phyloP scores from a whole-genome alignment of 2,329 filamentous ascomycete genomes.

The Aspergillus melleus region DNA sequence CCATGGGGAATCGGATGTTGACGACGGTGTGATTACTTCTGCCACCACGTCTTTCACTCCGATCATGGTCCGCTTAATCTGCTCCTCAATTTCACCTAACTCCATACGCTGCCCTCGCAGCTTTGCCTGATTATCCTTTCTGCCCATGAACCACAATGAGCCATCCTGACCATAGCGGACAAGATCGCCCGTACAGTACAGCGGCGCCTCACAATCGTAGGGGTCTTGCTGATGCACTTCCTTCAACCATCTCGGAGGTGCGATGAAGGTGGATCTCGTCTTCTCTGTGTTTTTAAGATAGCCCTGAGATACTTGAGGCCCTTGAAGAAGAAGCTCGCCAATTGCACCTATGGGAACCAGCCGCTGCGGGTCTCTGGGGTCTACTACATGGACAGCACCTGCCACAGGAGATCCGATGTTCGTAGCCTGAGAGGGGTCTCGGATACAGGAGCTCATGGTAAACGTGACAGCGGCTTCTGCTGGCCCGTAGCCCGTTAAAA shows the following conservation, averaged over 20 bases:
- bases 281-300: slow-evolving; percentile 7
- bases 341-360: slow-evolving; percentile 8
- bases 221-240: background rate
- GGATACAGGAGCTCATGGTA: background rate
- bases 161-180: background rate
- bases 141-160: background rate
- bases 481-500: slow-evolving; percentile 5
- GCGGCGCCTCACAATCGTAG: background rate
- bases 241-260: slow-evolving; percentile 2
- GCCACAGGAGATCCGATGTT: slow-evolving; percentile 2
- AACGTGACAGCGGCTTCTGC: background rate
- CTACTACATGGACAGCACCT: background rate
- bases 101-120: slow-evolving; percentile 10
- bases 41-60: slow-evolving; percentile 1
- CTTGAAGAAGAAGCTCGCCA: slow-evolving; percentile 11
- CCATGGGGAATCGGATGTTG: background rate
- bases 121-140: background rate
- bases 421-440: background rate
- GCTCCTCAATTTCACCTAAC: slow-evolving; percentile 15
- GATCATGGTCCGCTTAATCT: slow-evolving; percentile 1
- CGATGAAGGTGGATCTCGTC: slow-evolving; percentile 4
- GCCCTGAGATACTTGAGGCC: slow-evolving; percentile 2
- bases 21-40: background rate
- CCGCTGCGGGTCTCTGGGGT: background rate
- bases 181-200: background rate